Evolutionary conservation across 208 protist species (phyloP).

Genomic region (Endotrypanum monterogeii): DNA sequence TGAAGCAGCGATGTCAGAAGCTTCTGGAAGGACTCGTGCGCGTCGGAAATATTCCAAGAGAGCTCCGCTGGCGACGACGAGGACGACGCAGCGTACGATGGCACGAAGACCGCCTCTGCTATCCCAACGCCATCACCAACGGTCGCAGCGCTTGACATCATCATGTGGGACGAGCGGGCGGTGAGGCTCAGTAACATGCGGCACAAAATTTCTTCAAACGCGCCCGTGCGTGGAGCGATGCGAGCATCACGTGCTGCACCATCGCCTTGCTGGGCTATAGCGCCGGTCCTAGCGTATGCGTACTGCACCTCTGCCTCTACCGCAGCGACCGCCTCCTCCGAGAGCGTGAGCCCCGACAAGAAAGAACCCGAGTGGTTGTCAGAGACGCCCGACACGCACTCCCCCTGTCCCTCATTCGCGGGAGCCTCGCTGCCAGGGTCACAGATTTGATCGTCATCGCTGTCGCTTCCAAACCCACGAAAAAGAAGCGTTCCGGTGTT

Average conservation of each 20-base stretch:
- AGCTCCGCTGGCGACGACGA: background rate
- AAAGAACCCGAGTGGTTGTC: background rate
- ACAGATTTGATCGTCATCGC: conserved; percentile 31
- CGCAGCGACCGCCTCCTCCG: conserved; percentile 22
- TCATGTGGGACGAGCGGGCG: conserved; percentile 21
- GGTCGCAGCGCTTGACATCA: conserved; percentile 1
- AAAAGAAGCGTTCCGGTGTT: conserved; percentile 79
- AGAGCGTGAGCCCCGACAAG: background rate
- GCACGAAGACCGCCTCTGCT: background rate
- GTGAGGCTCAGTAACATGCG: conserved; percentile 32
- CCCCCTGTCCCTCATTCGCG: background rate
- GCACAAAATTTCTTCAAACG: conserved; percentile 29
- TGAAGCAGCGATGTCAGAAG: conserved; percentile 25
- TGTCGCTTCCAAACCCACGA: conserved; percentile 54
- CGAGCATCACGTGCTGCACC: background rate
- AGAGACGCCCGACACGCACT: background rate
- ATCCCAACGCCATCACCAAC: background rate
- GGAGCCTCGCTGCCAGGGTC: conserved; percentile 1
- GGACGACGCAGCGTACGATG: background rate
- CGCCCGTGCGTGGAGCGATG: background rate
- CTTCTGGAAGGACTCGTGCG: conserved; percentile 12
- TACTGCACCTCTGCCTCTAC: conserved; percentile 37
- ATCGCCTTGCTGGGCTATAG: background rate
- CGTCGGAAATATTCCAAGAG: background rate
- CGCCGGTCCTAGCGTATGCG: conserved; percentile 19